Base-by-base conservation (phyloP, 1,284 basidiomycete species). In the Entoloma clypeatum region DNA sequence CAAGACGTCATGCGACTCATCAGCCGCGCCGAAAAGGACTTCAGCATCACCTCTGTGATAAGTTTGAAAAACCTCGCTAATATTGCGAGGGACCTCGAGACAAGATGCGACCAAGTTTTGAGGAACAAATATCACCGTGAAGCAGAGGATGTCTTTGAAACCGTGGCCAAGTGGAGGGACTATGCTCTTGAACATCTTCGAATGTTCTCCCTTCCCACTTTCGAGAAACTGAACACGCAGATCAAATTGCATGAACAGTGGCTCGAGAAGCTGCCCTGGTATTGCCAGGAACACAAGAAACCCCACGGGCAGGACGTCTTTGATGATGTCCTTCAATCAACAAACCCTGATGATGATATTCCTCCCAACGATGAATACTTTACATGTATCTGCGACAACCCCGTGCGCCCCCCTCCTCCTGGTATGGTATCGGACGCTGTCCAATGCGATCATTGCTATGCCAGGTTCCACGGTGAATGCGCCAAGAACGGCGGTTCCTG, bases 401-500 rank as follows among this genome's bases (percentile, higher is more conserved):
- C 87, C 11, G 86, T 90, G 28, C 76, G 78, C 17, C 86, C 85
- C 8, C 86, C 86, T 16, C 78, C 79, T 2, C 73, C 75, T 4
- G 85, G 84, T n/a, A 65, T 69, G 8, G 65, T 72, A 17, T 88
- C 86, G 0, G 86, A 89, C 56, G 86, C 87, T 0, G 87, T 90
- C 5, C 86, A 90, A 58, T 90, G 86, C 57, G 86, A 90, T 55
- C 86, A 90, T 53, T 90, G 86, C 51, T 85, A 75, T 57, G 87
- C 86, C 30, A 70, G 86, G 39, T 90, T 90, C 63, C 86, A 90
- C 50, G 86, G 85, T 13, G 72, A 79, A 41, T 90, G 86, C 51
- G 86, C 86, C 8, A 80, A 80, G 48, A 87, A 82, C 50, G 86
- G 86, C n/a, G 86, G 86, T 25, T 90, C 86, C 6, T 90, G 86